Base-by-base conservation (phyloP, 768 basidiomycete species). In the Boletus rubroflammeus region DNA sequence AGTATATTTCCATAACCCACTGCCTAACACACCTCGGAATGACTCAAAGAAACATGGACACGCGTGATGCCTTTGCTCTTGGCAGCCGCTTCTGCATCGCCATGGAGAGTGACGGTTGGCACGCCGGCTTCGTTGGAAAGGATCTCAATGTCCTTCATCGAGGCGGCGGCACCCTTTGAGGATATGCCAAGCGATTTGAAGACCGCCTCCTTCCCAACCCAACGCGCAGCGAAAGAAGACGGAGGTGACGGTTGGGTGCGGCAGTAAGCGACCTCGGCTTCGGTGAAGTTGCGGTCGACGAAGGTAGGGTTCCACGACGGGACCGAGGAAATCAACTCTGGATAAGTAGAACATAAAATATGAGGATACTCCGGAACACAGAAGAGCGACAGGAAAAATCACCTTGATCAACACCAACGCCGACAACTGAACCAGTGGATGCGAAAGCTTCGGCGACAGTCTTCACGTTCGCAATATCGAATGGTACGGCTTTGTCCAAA, bases 131-230 rank as follows among this genome's bases (percentile, higher is more conserved):
- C 76, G 65, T 86, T 81, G 43, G 89, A 85, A 54, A 96, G 76
- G 63, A 98, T 94, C 72, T 98, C 97, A 55, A 99, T 98, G 60
- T 98, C 95, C 73, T 90, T 90, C 88, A 98, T 87, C n/a, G 88
- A 78, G 17, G 97, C 95, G 6, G 83, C 90, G 11, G 95, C 96
- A 36, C 97, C 97, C 72, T 92, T 89, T 4, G 91, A 93, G 19
- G 85, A 75, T 41, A 93, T 88, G 21, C 92, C 90, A 1, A 99
- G 81, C 5, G 93, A 90, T 76, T 98, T 98, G 85, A 98, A 98
- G 50, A 89, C 84, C 3, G 95, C 96, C 71, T 98, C 97, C 74
- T 98, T 99, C 48, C 93, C 96, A 28, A 83, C 90, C 96, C 97
- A 99, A 52, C 95, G 89, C 34, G 90, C 95, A 21, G 97, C 96